Percentiles rank a stretch among this genome's conserved stretches.
These are phyloP conservation scores for Microascus cirrosus DNA, from an alignment of 2,329 filamentous ascomycete genomes.

Conservation along the genomic window DNA sequence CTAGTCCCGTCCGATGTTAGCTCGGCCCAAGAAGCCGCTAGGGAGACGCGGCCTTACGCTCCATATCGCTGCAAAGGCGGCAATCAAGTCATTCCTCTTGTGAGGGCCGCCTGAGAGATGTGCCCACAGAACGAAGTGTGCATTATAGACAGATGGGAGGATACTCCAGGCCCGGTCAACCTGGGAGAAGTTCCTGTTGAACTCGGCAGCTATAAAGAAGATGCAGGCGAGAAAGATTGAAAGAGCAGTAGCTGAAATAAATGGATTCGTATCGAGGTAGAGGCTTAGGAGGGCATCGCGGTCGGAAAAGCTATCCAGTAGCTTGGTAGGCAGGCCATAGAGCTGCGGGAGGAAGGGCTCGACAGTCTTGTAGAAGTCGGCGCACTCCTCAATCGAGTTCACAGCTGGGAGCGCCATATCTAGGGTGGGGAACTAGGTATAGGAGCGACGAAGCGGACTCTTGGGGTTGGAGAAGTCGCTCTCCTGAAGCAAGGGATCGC, in stretches of 20 bases:
- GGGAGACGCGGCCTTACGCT: conserved; percentile 42
- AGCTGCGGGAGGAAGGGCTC: conserved; percentile 64
- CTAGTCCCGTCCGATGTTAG: conserved; percentile 26
- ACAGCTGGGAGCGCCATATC: conserved; percentile 63
- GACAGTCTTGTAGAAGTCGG: conserved; percentile 64
- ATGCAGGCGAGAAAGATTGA: conserved; percentile 60
- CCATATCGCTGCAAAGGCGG: conserved; percentile 66
- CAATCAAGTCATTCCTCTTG: conserved; percentile 58
- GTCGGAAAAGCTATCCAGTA: conserved; percentile 49
- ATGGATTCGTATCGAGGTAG: conserved; percentile 78
- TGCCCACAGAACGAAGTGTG: conserved; percentile 77
- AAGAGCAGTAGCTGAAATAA: conserved; percentile 63
- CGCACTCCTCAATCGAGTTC: conserved; percentile 59
- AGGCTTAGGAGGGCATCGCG: conserved; percentile 53
- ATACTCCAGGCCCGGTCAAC: conserved; percentile 90
- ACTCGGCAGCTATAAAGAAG: conserved; percentile 66
- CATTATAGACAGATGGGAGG: conserved; percentile 75
- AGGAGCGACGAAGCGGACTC: neutral
- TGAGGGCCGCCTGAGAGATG: conserved; percentile 62
- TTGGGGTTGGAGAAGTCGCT: neutral
- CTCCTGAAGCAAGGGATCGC: neutral
- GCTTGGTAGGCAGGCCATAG: conserved; percentile 54
- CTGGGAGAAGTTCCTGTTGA: conserved; percentile 94
- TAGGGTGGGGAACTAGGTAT: neutral
- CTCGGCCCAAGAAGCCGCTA: neutral